Evolutionary conservation across 1,284 basidiomycete species (phyloP), one percentile per base, ranked within the genome.

Genomic region (Spongiforma sp.): DNA sequence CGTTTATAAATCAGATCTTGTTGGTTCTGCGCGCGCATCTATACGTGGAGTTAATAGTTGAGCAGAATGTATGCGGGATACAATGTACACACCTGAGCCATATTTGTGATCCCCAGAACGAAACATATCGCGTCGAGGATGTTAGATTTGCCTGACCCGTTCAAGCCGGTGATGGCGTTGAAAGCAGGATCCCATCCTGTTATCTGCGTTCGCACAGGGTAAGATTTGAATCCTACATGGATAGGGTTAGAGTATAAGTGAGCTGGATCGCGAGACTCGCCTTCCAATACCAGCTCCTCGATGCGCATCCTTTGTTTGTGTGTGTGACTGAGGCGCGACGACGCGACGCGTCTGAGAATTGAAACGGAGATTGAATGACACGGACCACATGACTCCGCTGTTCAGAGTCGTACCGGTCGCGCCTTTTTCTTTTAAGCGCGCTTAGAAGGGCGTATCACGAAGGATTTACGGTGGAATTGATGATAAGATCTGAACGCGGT

Each of bases 1-100:
- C 97, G 94, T 79, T 94, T 98, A 85, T 98, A 98, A 66, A 99
- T 99, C 69, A 99, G 88, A 77, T 99, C 98, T 79, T 96, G 94
- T 71, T 98, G 91, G 79, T 98, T 99, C 70, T 93, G 89, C 2
- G 97, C 98, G 67, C 97, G 93, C 83, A 99, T 94, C 95, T 96
- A 41, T 54, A 37, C 34, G 34, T 52, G 46, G 34, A 24, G 33
- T 14, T 30, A 24, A 39, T 30, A n/a, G 39, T 43, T 36, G 53
- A 21, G 7, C 3, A 7, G 4, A 57, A 26, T 50, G 63, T 54
- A 34, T 11, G 4, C 1, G 1, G 5, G 11, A 43, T 41, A 28
- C 14, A 11, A 24, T 3, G 34, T 61, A 76, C 85, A 62, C 67
- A 92, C 95, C 68, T 90, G 90, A 15, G 90, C 83, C 90, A 96